Base-by-base conservation (phyloP, 345 rosid species). In the Gossypium anomalum region DNA sequence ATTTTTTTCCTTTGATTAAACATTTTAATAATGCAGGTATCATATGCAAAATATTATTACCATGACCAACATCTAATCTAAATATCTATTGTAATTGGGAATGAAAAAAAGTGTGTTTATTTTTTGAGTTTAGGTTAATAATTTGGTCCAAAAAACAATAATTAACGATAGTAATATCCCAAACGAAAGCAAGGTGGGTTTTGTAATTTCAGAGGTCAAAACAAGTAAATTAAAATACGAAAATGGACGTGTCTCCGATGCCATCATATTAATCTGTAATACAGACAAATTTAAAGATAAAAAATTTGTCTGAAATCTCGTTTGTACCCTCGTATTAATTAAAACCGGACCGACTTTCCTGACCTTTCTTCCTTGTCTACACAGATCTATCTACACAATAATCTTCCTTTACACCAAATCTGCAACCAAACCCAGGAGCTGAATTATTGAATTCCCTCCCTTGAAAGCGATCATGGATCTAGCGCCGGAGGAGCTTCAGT, bases 401-500 rank as follows among this genome's bases (percentile, higher is more conserved):
- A 34, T 57, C 17, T 38, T n/a, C 13, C 47, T 55, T 49, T 20
- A 17, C 44, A 44, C 34, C 48, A 34, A 55, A 53, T 34, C 34
- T 55, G 29, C 62, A 55, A n/a, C 45, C 29, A 4, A 17, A 55
- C 57, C 20, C 51, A 34, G 41, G 41, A 34, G 41, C 20, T 34
- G 48, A 29, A 38, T 43, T 55, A 11, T 56, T 41, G 52, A 56
- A 51, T 51, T 27, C 34, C 55, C 20, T 47, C 45, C n/a, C 47
- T 44, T 15, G 9, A n/a, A 17, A 60, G 34, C n/a, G 47, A 12
- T 53, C 86, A 92, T 90, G 97, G 97, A 92, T 90, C 93, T 90
- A 0, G 82, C 86, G 11, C 89, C 85, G 16, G 95, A 87, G 25
- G 90, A 90, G 86, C 93, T 92, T 10, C 97, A 88, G 45, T 86